phyloP scores from a whole-genome alignment of 2,329 filamentous ascomycete genomes.

The Zarea fungicola region DNA sequence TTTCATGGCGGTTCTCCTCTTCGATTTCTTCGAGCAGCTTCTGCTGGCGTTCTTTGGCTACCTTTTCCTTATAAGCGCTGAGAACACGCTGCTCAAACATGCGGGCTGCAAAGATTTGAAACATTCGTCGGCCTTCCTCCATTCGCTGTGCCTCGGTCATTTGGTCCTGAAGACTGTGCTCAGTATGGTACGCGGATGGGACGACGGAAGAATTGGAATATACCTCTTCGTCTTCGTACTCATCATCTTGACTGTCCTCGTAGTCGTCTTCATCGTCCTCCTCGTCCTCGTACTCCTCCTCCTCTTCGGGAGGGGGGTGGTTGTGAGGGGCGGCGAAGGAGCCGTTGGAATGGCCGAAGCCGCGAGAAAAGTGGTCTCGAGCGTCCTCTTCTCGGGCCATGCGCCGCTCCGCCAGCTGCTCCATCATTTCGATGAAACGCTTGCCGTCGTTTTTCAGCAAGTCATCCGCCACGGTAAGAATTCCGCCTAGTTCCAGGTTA shows the following conservation, averaged over 20 bases:
- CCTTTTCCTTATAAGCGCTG: slow-evolving; percentile 96
- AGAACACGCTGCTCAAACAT: slow-evolving; percentile 99
- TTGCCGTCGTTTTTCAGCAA: slow-evolving; percentile 98
- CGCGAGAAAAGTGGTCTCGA: slow-evolving; percentile 53
- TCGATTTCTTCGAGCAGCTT: slow-evolving; percentile 87
- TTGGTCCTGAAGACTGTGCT: slow-evolving; percentile 64
- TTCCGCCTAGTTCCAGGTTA: slow-evolving; percentile 69
- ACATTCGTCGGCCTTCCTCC: slow-evolving; percentile 98
- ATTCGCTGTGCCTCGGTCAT: slow-evolving; percentile 99
- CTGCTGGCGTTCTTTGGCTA: slow-evolving; percentile 84
- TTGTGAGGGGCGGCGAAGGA: slow-evolving; percentile 57
- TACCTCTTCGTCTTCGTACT: slow-evolving; percentile 73
- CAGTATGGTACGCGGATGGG: slow-evolving; percentile 37
- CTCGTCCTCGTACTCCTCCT: slow-evolving; percentile 67
- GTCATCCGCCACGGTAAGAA: slow-evolving; percentile 97
- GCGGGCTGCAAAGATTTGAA: slow-evolving; percentile 96
- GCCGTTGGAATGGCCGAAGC: slow-evolving; percentile 57
- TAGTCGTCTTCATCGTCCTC: slow-evolving; percentile 48
- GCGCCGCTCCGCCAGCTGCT: slow-evolving; percentile 91
- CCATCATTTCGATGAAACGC: slow-evolving; percentile 99
- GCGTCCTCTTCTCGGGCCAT: slow-evolving; percentile 97
- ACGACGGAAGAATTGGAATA: slow-evolving; percentile 39
- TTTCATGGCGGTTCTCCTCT: slow-evolving; percentile 72
- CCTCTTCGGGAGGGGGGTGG: slow-evolving; percentile 71
- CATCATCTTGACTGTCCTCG: slow-evolving; percentile 57